A percentile compares a stretch with the other conserved stretches of the same genome.
phyloP scores from a whole-genome alignment of 192 early-diverging fungal genomes.

The Coemansia brasiliensis region DNA sequence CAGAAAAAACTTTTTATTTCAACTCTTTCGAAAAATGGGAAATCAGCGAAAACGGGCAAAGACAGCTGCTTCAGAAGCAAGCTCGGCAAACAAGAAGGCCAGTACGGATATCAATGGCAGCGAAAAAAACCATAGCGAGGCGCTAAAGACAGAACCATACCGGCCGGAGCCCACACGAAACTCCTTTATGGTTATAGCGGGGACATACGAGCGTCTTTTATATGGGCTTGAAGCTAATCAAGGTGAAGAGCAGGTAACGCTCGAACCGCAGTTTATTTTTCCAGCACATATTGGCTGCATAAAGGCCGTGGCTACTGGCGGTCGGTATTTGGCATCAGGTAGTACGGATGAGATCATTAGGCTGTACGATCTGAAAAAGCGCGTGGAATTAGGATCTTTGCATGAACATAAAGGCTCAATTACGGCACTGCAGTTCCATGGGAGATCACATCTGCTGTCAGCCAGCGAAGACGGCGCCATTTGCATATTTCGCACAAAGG shows the following conservation, averaged over 20 bases:
- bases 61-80: neutral
- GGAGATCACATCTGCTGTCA: slow-evolving; percentile 81
- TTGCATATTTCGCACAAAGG: slow-evolving; percentile 87
- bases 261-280: slow-evolving; percentile 84
- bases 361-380: slow-evolving; percentile 84
- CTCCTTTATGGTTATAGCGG: slow-evolving; percentile 56
- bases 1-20: slow-evolving; percentile 4
- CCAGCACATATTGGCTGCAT: slow-evolving; percentile 95
- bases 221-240: slow-evolving; percentile 80
- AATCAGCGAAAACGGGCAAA: slow-evolving; percentile 8
- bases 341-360: slow-evolving; percentile 95
- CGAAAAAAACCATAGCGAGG: neutral
- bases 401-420: slow-evolving; percentile 92
- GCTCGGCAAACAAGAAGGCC: neutral
- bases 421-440: slow-evolving; percentile 80
- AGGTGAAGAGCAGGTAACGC: slow-evolving; percentile 26
- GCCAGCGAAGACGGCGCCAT: slow-evolving; percentile 88
- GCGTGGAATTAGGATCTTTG: slow-evolving; percentile 88
- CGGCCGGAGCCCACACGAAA: slow-evolving; percentile 19
- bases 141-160: neutral
- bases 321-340: slow-evolving; percentile 86
- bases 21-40: slow-evolving; percentile 1
- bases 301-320: slow-evolving; percentile 77
- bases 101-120: neutral
- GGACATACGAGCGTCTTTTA: slow-evolving; percentile 96